phyloP scores from a whole-genome alignment of 306 rosid genomes.

The Morella rubra region DNA sequence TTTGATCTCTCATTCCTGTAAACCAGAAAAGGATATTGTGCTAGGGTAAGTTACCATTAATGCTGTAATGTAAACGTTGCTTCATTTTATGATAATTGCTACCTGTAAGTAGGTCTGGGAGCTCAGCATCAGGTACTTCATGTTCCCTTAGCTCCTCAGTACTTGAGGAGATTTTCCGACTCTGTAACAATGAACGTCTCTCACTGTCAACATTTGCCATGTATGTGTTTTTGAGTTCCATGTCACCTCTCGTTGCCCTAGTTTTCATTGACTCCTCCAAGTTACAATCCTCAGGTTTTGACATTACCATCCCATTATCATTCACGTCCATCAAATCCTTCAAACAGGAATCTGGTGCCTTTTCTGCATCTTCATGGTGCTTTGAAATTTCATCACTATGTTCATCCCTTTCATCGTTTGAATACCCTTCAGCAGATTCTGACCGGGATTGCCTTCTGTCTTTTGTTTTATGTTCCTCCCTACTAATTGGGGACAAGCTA shows the following conservation, averaged over 20 bases:
- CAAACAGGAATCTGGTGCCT: conserved; percentile 23
- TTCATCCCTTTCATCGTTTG: conserved; percentile 44
- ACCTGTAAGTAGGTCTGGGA: conserved; percentile 28
- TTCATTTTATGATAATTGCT: conserved; percentile 43
- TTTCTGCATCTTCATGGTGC: conserved; percentile 36
- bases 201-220: conserved; percentile 15
- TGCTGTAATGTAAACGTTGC: conserved; percentile 12
- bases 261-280: conserved; percentile 33
- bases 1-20: conserved; percentile 47
- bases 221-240: conserved; percentile 30
- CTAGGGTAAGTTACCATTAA: conserved; percentile 14
- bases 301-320: conserved; percentile 34
- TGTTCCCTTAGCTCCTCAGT: conserved; percentile 38
- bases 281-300: conserved; percentile 30
- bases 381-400: conserved; percentile 29
- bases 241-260: conserved; percentile 31
- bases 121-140: conserved; percentile 38
- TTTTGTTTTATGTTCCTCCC: conserved; percentile 41
- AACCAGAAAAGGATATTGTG: conserved; percentile 31
- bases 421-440: conserved; percentile 44
- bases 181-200: conserved; percentile 15
- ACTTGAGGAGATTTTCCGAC: conserved; percentile 32
- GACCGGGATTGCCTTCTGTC: conserved; percentile 36
- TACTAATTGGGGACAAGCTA: conserved; percentile 43
- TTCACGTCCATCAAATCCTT: conserved; percentile 27